A percentile compares a stretch with the other conserved stretches of the same genome.
Evolutionary conservation across 768 basidiomycete species (phyloP).

Genomic region (Russula griseocarnosa): DNA sequence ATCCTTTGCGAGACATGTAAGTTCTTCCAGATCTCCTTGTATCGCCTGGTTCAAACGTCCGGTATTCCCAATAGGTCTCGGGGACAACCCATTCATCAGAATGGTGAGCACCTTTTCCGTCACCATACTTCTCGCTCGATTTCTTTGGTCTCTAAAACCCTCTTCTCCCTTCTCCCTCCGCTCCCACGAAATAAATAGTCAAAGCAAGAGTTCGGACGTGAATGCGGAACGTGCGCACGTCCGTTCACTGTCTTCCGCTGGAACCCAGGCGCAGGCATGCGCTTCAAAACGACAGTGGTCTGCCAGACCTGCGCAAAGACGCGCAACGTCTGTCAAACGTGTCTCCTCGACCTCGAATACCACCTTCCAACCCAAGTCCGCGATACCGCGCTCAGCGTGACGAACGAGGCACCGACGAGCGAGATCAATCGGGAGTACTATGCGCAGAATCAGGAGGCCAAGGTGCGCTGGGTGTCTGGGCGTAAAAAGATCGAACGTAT

Average conservation of each 20-base stretch:
- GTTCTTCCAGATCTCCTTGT: slow-evolving; percentile 30
- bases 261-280: slow-evolving; percentile 91
- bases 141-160: background rate
- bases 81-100: slow-evolving; percentile 86
- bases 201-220: slow-evolving; percentile 93
- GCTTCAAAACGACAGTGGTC: slow-evolving; percentile 95
- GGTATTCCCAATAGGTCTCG: slow-evolving; percentile 53
- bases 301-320: slow-evolving; percentile 97
- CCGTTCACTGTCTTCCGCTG: slow-evolving; percentile 98
- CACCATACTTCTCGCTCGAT: background rate
- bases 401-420: slow-evolving; percentile 89
- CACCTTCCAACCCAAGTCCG: slow-evolving; percentile 95
- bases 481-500: background rate
- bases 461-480: slow-evolving; percentile 46
- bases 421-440: slow-evolving; percentile 97
- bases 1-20: slow-evolving; percentile 91
- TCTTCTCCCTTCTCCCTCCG: background rate
- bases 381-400: slow-evolving; percentile 84
- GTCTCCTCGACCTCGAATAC: slow-evolving; percentile 93
- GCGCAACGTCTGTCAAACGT: slow-evolving; percentile 97
- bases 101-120: slow-evolving; percentile 58
- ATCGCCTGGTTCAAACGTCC: background rate
- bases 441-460: slow-evolving; percentile 86
- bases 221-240: slow-evolving; percentile 95
- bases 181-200: slow-evolving; percentile 49